Evolutionary conservation across 148 eudicot genomes (phyloP).

Genomic region (Gaultheria prostrata): DNA sequence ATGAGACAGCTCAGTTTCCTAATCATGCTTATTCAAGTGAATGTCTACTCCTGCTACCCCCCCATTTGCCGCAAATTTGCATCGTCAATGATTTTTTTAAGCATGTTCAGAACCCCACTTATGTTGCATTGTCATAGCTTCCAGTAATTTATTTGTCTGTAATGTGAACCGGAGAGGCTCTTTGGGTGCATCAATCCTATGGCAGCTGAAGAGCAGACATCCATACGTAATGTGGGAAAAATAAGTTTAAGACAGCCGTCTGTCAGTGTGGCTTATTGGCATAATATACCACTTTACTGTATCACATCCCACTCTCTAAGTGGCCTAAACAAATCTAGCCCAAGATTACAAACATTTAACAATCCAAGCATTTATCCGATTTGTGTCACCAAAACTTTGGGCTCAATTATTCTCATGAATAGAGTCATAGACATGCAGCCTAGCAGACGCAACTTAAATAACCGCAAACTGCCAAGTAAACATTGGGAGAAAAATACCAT

Average conservation of each 20-base stretch:
- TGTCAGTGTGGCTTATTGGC: background rate
- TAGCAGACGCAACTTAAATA: background rate
- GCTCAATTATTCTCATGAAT: no score
- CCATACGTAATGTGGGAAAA: background rate
- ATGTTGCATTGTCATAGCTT: no score
- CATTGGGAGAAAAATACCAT: no score
- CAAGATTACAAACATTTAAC: background rate
- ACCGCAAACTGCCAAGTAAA: background rate
- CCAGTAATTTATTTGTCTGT: background rate
- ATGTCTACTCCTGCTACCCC: no score
- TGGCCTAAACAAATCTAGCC: background rate
- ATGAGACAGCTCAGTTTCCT: background rate
- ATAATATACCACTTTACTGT: background rate
- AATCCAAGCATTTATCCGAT: background rate
- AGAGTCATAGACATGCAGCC: conserved; percentile 4
- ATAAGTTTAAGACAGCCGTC: background rate
- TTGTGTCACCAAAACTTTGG: background rate
- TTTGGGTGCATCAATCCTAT: background rate
- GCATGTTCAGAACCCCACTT: background rate
- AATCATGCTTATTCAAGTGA: no score
- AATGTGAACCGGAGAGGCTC: background rate
- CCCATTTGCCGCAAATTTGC: background rate
- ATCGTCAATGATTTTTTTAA: background rate
- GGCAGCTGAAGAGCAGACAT: background rate
- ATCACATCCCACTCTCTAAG: background rate